Conservation (phyloP, 352 stramenopile genomes). For the Phytophthora colocasiae region DNA sequence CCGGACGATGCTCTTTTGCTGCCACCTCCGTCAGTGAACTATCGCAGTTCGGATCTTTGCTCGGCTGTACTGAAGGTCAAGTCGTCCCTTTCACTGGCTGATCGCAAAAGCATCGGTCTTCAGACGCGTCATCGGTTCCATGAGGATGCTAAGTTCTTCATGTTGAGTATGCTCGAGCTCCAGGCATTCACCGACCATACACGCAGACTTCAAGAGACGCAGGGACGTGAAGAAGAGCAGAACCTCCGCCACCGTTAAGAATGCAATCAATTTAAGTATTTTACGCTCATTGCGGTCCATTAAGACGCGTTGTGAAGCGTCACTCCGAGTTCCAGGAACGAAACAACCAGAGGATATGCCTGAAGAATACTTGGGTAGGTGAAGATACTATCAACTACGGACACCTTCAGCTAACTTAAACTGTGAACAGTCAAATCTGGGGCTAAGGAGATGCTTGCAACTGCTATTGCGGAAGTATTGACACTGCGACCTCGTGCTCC, state of each 20-base stretch:
- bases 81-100: constrained; percentile 17
- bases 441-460: constrained; percentile 28
- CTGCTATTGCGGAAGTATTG: constrained; percentile 26
- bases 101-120: constrained; percentile 34
- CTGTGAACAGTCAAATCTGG: constrained; percentile 28
- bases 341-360: constrained; percentile 4
- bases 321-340: neutral
- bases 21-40: constrained; percentile 10
- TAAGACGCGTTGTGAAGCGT: neutral
- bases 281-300: neutral
- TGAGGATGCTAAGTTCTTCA: constrained; percentile 60
- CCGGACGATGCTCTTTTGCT: constrained; percentile 25
- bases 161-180: constrained; percentile 46
- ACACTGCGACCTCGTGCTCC: constrained; percentile 30
- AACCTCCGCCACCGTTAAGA: constrained; percentile 26
- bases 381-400: neutral
- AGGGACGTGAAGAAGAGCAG: neutral
- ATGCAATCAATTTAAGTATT: constrained; percentile 21
- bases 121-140: constrained; percentile 52
- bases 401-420: neutral
- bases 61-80: constrained; percentile 23
- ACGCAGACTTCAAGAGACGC: constrained; percentile 1
- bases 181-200: constrained; percentile 25
- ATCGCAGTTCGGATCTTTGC: constrained; percentile 28
- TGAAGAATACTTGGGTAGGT: constrained; percentile 18